Evolutionary conservation across 1,284 basidiomycete genomes (phyloP).

Genomic region (Ustilago vetiveriae): DNA sequence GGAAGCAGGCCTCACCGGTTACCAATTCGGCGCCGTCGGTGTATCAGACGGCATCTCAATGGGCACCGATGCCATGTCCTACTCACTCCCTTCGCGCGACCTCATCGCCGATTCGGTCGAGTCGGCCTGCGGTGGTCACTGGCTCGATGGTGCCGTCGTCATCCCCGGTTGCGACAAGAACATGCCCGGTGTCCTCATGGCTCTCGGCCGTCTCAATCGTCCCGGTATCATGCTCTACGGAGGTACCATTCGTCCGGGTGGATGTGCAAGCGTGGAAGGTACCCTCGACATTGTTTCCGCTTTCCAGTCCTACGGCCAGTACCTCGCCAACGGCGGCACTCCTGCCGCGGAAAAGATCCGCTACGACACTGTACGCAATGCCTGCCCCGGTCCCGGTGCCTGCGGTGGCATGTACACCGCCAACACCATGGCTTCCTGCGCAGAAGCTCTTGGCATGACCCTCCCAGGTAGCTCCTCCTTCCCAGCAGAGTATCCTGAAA

Average conservation of each 20-base stretch:
- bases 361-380: conserved; percentile 62
- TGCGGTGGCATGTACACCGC: conserved; percentile 68
- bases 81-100: conserved; percentile 65
- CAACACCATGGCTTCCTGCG: conserved; percentile 66
- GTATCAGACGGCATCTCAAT: conserved; percentile 67
- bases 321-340: conserved; percentile 61
- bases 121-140: conserved; percentile 64
- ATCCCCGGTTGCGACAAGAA: conserved; percentile 67
- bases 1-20: conserved; percentile 64
- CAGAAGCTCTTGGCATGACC: conserved; percentile 66
- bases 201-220: conserved; percentile 64
- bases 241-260: conserved; percentile 65
- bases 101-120: conserved; percentile 66
- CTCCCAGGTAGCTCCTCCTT: conserved; percentile 63
- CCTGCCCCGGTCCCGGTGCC: conserved; percentile 65
- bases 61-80: conserved; percentile 66
- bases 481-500: conserved; percentile 65
- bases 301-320: conserved; percentile 66
- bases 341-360: conserved; percentile 63
- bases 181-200: conserved; percentile 67
- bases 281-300: conserved; percentile 65
- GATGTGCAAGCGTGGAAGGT: conserved; percentile 50
- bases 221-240: conserved; percentile 67
- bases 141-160: conserved; percentile 64
- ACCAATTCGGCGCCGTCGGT: conserved; percentile 66